Evolutionary conservation across 2,329 filamentous ascomycete genomes (phyloP), one percentile per base, ranked within the genome.

Genomic region (Nigrospora sphaerica): DNA sequence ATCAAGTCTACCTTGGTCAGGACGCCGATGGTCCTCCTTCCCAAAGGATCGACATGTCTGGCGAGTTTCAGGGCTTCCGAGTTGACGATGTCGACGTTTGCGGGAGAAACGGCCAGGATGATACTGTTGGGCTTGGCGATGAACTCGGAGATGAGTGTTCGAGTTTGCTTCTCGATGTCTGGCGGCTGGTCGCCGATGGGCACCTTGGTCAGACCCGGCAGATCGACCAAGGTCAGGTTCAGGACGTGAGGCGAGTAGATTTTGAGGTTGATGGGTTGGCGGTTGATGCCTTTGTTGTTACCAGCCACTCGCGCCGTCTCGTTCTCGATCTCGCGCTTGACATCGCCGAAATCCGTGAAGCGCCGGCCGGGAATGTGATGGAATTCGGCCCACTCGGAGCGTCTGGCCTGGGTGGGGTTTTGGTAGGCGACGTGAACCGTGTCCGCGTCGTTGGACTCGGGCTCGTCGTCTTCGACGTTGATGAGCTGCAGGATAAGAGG

Each of bases 51-150:
- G 46, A 98, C 93, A 81, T 98, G 89, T 45, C 93, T 85, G 49
- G 93, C 93, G 51, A 98, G 84, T 70, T 98, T 98, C 57, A 98
- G 72, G 9, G 93, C 91, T 67, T 98, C 93, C 9, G 93, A 98
- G 68, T 98, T 98, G 64, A 97, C 93, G 58, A 98, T 84, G 63
- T 98, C 93, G 60, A 97, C 92, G 61, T 98, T 98, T 45, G 93
- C 93, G 16, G 93, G 92, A 12, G 93, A 97, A 19, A 98, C 93
- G 32, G 93, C 93, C 44, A 98, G 80, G 54, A 98, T 85, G 61
- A 98, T 95, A 69, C 92, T 96, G 77, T 98, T 98, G 13, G 93
- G 92, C 71, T 98, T 98, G 48, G 91, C 91, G 61, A 97, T 98
- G 64, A 96, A 98, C 72, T 98, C 93, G 46, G 91, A 87, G 59